phyloP scores from a whole-genome alignment of 768 basidiomycete species.

The Leccinum uliginosum region DNA sequence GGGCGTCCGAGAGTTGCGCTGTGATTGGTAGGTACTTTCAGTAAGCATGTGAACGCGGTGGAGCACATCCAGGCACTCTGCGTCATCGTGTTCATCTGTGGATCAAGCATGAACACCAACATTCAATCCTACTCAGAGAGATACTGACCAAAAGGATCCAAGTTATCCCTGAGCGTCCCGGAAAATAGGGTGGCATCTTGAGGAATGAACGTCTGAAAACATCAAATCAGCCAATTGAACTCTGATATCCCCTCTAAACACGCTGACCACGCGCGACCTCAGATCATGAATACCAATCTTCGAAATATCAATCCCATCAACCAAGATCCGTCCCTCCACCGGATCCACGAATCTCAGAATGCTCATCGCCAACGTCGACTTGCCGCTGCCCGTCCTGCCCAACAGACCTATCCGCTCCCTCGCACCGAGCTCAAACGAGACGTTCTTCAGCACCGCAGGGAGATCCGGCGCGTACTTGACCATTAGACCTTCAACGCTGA shows the following conservation, averaged over 20 bases:
- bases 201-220: conserved; percentile 67
- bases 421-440: conserved; percentile 69
- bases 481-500: conserved; percentile 70
- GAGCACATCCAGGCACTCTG: conserved; percentile 76
- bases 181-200: conserved; percentile 77
- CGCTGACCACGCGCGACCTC: conserved; percentile 66
- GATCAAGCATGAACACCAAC: background rate
- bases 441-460: conserved; percentile 69
- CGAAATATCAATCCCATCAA: conserved; percentile 87
- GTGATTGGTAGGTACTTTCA: conserved; percentile 45
- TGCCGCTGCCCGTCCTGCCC: conserved; percentile 80
- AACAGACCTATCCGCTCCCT: conserved; percentile 76
- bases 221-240: background rate
- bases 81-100: conserved; percentile 70
- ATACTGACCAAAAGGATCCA: conserved; percentile 62
- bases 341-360: conserved; percentile 85
- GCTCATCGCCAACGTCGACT: conserved; percentile 83
- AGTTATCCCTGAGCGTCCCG: conserved; percentile 69
- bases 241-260: conserved; percentile 1
- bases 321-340: conserved; percentile 63
- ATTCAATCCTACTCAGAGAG: background rate
- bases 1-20: conserved; percentile 45
- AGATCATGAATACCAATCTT: conserved; percentile 82
- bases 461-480: conserved; percentile 84
- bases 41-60: conserved; percentile 75